A percentile compares a stretch with the other conserved stretches of the same genome.
Evolutionary conservation across 192 early-diverging fungal species (phyloP).

Genomic region (Backusella tuberculispora): DNA sequence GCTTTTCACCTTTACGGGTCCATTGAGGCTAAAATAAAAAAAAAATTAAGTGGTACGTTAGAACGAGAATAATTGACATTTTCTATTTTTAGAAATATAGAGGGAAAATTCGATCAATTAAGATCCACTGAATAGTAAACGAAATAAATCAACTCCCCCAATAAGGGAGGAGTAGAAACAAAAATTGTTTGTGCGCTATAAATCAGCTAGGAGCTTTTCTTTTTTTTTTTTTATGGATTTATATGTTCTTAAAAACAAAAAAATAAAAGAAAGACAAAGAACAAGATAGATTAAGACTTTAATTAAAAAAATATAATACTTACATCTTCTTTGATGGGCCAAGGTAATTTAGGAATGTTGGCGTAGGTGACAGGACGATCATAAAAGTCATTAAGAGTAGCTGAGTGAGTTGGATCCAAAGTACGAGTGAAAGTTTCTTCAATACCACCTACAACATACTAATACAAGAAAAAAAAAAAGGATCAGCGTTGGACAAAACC

Average conservation of each 20-base stretch:
- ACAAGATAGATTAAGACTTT: not conserved
- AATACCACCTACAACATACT: constrained; percentile 42
- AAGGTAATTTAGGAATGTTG: constrained; percentile 46
- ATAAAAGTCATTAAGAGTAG: constrained; percentile 48
- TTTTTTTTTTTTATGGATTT: not conserved
- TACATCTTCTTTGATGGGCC: constrained; percentile 39
- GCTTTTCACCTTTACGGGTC: constrained; percentile 41
- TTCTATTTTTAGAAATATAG: not conserved
- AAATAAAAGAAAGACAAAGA: not conserved
- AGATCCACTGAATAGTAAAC: not conserved
- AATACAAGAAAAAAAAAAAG: not conserved
- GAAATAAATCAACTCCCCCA: not conserved
- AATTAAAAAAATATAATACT: constrained; percentile 16
- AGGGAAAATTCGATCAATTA: not conserved
- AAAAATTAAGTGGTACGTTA: not conserved
- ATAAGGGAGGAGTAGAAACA: not conserved
- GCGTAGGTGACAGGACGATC: constrained; percentile 49
- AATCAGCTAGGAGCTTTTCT: not conserved
- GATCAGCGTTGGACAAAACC: too few species aligned
- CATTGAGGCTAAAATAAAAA: constrained; percentile 32
- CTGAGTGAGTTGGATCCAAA: constrained; percentile 26
- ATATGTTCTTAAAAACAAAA: not conserved
- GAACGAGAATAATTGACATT: not conserved
- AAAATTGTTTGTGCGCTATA: constrained; percentile 10
- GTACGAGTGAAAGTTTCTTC: constrained; percentile 48